phyloP scores from a whole-genome alignment of 176 grass and related monocot genomes.

The Saccharum officinarum region DNA sequence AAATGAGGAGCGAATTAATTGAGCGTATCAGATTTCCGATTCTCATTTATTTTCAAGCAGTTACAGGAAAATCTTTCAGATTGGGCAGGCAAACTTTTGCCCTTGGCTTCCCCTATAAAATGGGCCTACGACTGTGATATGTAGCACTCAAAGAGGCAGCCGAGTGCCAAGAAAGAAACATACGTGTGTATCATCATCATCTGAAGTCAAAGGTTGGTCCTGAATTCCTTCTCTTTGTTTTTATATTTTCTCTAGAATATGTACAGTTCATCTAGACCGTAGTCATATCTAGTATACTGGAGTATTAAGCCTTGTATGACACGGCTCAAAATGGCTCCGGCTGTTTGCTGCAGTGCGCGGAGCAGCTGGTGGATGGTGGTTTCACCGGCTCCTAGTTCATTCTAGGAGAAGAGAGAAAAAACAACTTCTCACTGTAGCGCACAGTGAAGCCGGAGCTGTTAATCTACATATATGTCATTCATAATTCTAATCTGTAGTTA shows the following conservation, averaged over 20 bases:
- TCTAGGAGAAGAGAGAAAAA: no score
- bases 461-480: no score
- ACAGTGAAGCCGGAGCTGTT: no score
- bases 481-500: no score
- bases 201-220: neutral
- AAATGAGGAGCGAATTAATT: neutral
- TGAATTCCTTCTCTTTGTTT: neutral
- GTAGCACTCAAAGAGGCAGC: neutral
- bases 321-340: no score
- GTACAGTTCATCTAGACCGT: neutral
- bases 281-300: no score
- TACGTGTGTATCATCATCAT: neutral
- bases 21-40: neutral
- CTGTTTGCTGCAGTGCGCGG: no score
- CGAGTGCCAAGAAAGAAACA: neutral
- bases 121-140: neutral
- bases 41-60: neutral
- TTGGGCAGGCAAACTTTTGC: neutral
- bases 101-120: conserved; percentile 10
- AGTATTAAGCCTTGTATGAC: no score
- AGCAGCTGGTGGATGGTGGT: no score
- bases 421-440: no score
- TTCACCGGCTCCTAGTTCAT: no score
- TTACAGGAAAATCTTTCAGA: neutral
- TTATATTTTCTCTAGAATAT: neutral